Evolutionary conservation across 768 basidiomycete species (phyloP), one percentile per base, ranked within the genome.

Genomic region (Phallus indusiatus): DNA sequence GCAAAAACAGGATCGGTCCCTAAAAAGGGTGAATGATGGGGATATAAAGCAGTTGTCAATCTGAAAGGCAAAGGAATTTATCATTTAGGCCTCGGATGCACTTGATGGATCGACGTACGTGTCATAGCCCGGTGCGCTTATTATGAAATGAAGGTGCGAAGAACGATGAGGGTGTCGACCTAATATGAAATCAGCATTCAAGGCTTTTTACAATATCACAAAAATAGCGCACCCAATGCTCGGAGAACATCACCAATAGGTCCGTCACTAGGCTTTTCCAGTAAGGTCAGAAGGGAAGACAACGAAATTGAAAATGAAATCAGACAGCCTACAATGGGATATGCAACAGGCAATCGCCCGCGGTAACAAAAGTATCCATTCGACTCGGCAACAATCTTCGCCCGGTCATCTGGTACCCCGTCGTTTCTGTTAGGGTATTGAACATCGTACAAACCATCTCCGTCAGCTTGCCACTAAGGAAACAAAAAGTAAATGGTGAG

Each of bases 391-490:
- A 69, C 42, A 54, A 72, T 71, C 36, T 64, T 64, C 12, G 67
- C 71, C 2, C 71, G 66, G 64, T 72, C 70, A 53, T 72, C 68
- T 11, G 55, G 14, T 10, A 56, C 55, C 9, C 66, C 65, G 47
- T 66, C 68, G 18, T 63, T 60, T 18, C 64, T 63, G 34, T 67
- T 64, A 11, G 68, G 68, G 46, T 71, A 71, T 50, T 70, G 70
- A 33, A 72, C 68, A 53, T 73, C 72, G 61, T 71, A 73, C 18
- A 73, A 60, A 33, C 73, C 73, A 36, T 74, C 72, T 14, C 70
- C 72, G 63, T 73, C 73, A 35, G 73, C 71, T 66, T 75, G 74
- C 74, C 74, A 76, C 70, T 71, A 33, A 34, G n/a, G n/a, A n/a
- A n/a, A n/a, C n/a, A n/a, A n/a, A n/a, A n/a, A n/a, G n/a, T 22